A percentile compares a stretch with the other conserved stretches of the same genome.
These are phyloP conservation scores for Suhomyces prunicola DNA, from an alignment of 805 yeast genomes.

Conservation along the genomic window DNA sequence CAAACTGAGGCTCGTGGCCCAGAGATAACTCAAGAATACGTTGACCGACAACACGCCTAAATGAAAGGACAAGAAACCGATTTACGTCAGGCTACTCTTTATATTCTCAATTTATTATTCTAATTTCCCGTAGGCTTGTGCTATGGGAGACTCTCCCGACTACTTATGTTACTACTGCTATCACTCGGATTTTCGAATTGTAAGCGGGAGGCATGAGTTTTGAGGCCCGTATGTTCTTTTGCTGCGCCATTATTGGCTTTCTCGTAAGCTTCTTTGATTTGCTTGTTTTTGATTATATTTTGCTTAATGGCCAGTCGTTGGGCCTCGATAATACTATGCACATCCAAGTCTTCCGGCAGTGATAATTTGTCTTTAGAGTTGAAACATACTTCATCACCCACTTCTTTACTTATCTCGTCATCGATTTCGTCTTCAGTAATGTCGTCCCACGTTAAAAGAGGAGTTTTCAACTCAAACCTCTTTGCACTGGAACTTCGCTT, in stretches of 20 bases:
- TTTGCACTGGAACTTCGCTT: conserved; percentile 50
- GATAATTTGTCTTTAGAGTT: conserved; percentile 33
- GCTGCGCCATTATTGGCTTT: conserved; percentile 1
- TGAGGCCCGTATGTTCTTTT: neutral
- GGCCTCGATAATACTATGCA: conserved; percentile 34
- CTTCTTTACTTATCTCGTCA: conserved; percentile 33
- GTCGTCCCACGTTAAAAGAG: conserved; percentile 71
- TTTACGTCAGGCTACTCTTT: no score
- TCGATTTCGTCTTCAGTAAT: conserved; percentile 41
- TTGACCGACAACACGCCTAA: neutral
- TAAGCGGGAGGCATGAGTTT: conserved; percentile 7
- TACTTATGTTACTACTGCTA: conserved; percentile 18
- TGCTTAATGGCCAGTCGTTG: conserved; percentile 34
- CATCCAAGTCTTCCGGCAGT: conserved; percentile 37
- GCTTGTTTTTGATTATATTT: conserved; percentile 42
- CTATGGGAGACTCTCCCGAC: conserved; percentile 7
- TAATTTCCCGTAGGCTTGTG: neutral
- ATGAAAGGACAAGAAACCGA: neutral
- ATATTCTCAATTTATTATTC: neutral
- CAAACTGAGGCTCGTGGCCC: neutral
- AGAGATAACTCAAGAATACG: neutral
- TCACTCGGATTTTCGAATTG: conserved; percentile 13
- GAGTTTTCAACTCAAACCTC: conserved; percentile 57
- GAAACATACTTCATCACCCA: conserved; percentile 34
- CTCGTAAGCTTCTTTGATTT: conserved; percentile 39